phyloP scores from a whole-genome alignment of 108 stramenopile species.

The Cyclotella choctawhatcheeana region DNA sequence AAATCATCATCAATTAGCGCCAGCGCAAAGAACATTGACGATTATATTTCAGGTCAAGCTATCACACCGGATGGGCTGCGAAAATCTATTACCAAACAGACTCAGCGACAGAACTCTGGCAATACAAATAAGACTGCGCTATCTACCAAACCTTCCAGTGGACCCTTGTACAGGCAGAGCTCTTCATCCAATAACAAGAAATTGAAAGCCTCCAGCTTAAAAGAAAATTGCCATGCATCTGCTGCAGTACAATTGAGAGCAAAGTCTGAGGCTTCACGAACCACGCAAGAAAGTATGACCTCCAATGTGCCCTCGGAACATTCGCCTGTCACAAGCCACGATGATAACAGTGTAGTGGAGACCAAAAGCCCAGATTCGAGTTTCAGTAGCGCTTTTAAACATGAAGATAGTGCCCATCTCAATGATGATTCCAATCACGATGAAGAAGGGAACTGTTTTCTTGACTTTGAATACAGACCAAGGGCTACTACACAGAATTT shows the following conservation, averaged over 20 bases:
- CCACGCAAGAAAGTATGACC: background rate
- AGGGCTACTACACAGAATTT: background rate
- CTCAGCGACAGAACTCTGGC: background rate
- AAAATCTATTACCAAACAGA: background rate
- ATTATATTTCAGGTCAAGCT: background rate
- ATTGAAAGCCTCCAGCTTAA: background rate
- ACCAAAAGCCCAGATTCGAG: slow-evolving; percentile 1
- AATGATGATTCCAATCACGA: background rate
- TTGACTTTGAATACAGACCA: slow-evolving; percentile 10
- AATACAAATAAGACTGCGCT: background rate
- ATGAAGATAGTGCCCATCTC: background rate
- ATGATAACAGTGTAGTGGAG: slow-evolving; percentile 6
- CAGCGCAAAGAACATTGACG: background rate
- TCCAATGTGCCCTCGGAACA: background rate
- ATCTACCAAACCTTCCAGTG: background rate
- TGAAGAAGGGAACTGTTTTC: background rate
- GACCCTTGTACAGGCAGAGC: background rate
- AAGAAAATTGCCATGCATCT: background rate
- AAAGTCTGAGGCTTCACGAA: background rate
- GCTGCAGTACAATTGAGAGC: background rate
- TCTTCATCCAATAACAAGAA: background rate
- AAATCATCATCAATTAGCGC: too few relatives aligned
- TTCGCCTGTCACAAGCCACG: slow-evolving; percentile 3
- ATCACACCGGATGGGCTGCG: background rate
- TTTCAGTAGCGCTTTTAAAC: background rate